Conservation (phyloP, 179 eudicot species). For the Pouteria campechiana region DNA sequence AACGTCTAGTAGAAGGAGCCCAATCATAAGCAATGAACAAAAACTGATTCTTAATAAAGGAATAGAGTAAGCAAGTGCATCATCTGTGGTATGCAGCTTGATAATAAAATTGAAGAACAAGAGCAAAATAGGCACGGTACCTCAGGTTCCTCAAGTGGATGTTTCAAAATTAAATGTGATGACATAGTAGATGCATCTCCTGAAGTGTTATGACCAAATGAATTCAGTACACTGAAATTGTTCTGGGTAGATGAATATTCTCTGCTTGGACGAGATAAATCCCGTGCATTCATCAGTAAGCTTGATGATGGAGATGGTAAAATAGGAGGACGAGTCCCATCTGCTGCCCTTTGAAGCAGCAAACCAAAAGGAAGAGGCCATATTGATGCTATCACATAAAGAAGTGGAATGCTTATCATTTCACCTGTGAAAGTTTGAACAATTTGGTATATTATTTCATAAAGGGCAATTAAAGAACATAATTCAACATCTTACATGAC, state of each 20-base stretch:
- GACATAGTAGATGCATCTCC: conserved; percentile 39
- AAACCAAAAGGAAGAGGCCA: conserved; percentile 97
- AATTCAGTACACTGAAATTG: conserved; percentile 13
- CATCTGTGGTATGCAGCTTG: neutral
- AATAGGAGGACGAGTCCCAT: conserved; percentile 32
- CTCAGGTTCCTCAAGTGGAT: conserved; percentile 81
- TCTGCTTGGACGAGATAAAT: conserved; percentile 42
- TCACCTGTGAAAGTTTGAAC: conserved; percentile 79
- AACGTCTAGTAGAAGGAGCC: too few species aligned
- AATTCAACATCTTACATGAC: too few species aligned
- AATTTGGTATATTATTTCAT: too few species aligned
- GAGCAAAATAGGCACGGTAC: conserved; percentile 16
- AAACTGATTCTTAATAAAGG: neutral
- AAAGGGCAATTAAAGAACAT: too few species aligned
- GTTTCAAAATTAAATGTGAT: conserved; percentile 81
- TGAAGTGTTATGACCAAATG: conserved; percentile 24
- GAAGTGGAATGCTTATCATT: conserved; percentile 61
- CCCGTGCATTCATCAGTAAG: conserved; percentile 42
- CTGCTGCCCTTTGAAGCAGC: conserved; percentile 72
- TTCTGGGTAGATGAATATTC: conserved; percentile 47
- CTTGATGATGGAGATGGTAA: conserved; percentile 38
- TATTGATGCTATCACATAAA: conserved; percentile 61
- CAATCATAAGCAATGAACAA: neutral
- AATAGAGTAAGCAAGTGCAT: neutral
- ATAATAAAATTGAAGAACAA: conserved; percentile 2